Conservation (phyloP, 495 filamentous ascomycete species). For the Pyrenula massariospora region DNA sequence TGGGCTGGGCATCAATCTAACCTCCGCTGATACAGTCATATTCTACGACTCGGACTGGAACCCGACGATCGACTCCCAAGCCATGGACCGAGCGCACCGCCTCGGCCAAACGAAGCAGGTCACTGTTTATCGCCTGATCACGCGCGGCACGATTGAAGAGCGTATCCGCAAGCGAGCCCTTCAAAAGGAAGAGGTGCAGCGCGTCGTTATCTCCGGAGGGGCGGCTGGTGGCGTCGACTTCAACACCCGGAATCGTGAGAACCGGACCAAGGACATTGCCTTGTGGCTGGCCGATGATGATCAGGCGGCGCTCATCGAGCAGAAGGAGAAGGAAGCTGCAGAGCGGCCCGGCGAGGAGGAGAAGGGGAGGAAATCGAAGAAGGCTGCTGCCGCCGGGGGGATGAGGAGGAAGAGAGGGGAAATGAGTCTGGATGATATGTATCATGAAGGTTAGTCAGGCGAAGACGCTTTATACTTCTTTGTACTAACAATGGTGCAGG, state of each 20-base stretch:
- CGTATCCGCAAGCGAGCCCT: constrained; percentile 93
- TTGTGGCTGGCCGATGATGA: constrained; percentile 96
- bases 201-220: constrained; percentile 92
- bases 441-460: constrained; percentile 74
- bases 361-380: constrained; percentile 43
- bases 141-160: constrained; percentile 93
- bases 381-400: constrained; percentile 20
- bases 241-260: constrained; percentile 80
- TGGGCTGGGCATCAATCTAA: constrained; percentile 96
- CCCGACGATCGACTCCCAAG: constrained; percentile 94
- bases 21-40: constrained; percentile 85
- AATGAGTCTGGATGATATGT: constrained; percentile 89
- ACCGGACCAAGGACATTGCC: constrained; percentile 88
- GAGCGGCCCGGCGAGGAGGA: constrained; percentile 39
- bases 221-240: constrained; percentile 80
- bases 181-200: constrained; percentile 98
- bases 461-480: neutral
- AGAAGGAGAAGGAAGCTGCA: constrained; percentile 72
- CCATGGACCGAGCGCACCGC: constrained; percentile 98
- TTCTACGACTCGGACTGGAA: constrained; percentile 99
- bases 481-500: constrained; percentile 37
- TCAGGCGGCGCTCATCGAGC: constrained; percentile 80
- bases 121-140: constrained; percentile 95
- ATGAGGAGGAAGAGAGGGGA: constrained; percentile 56
- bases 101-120: constrained; percentile 94